Base-by-base conservation (phyloP, 2,329 filamentous ascomycete species). In the Aspergillus sojae region DNA sequence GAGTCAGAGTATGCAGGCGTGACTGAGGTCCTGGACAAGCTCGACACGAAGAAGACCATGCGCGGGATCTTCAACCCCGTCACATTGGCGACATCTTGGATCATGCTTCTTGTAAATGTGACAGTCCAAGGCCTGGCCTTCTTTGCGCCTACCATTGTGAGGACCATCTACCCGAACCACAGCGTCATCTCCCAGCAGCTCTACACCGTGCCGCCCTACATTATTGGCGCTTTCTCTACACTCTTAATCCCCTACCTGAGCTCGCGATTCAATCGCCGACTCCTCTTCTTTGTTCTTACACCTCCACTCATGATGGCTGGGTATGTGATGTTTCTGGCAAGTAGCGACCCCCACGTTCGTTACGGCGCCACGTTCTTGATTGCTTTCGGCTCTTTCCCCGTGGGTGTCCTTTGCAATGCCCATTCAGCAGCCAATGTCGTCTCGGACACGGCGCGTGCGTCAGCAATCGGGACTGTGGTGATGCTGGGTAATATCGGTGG, bases 401-500 rank as follows among this genome's bases (percentile, higher is more conserved):
- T 87, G 53, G 89, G 89, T 0, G 83, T 89, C 0, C 82, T 92
- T 14, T 86, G 84, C 68, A 91, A 90, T 66, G 89, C 89, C 0
- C 85, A 91, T 61, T 87, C 85, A 0, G 86, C 88, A 0, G 89
- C 89, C 7, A 92, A 92, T 67, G 89, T 92, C 0, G 84, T 91
- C 9, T 88, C 87, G 4, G 90, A 92, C 68, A 91, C 90, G 0
- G 88, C 90, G 0, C 84, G 89, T 16, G 87, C 86, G 11, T 84
- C 87, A 0, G 88, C 88, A 4, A 90, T 92, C 52, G 89, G 86
- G 12, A 85, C 84, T 0, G 88, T 87, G 59, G 87, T 92, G 71
- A 91, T 92, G 89, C 79, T 91, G 28, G 90, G 89, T 32, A 92
- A 91, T 60, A 73, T 92, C n/a, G 90, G 90, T 2, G 90, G 89